Conservation (phyloP, 139 green algal species). For the Pseudopediastrum boryanum region DNA sequence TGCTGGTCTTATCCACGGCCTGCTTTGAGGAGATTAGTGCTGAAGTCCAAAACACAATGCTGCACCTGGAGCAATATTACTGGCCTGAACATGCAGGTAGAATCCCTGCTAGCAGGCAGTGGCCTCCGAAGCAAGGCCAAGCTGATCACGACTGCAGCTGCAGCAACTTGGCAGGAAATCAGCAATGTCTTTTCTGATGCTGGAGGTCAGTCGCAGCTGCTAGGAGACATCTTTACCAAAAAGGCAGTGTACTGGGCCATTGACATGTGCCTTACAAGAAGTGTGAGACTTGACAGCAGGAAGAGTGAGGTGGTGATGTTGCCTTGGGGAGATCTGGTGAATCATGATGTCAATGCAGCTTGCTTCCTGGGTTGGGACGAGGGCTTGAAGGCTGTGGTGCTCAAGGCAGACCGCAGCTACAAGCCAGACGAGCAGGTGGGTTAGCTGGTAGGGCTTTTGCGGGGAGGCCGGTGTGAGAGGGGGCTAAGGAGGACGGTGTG, state of each 20-base stretch:
- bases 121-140: constrained; percentile 37
- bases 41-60: not conserved
- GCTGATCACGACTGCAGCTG: constrained; percentile 48
- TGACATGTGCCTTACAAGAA: constrained; percentile 66
- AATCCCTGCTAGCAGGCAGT: constrained; percentile 27
- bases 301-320: constrained; percentile 54
- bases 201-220: constrained; percentile 17
- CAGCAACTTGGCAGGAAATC: constrained; percentile 47
- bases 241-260: constrained; percentile 53
- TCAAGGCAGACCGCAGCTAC: constrained; percentile 59
- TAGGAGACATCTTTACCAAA: constrained; percentile 35
- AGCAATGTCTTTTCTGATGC: constrained; percentile 38
- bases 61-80: constrained; percentile 44
- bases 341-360: constrained; percentile 49
- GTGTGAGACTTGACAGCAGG: constrained; percentile 56
- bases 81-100: constrained; percentile 31
- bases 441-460: not conserved
- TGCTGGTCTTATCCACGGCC: not conserved
- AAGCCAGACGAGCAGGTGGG: constrained; percentile 53
- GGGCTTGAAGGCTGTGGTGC: constrained; percentile 43
- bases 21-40: not conserved
- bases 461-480: not conserved
- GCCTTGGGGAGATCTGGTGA: constrained; percentile 72
- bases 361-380: constrained; percentile 50
- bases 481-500: not conserved